Evolutionary conservation across 805 yeast genomes (phyloP).

Genomic region (Metschnikowia cerradonensis): DNA sequence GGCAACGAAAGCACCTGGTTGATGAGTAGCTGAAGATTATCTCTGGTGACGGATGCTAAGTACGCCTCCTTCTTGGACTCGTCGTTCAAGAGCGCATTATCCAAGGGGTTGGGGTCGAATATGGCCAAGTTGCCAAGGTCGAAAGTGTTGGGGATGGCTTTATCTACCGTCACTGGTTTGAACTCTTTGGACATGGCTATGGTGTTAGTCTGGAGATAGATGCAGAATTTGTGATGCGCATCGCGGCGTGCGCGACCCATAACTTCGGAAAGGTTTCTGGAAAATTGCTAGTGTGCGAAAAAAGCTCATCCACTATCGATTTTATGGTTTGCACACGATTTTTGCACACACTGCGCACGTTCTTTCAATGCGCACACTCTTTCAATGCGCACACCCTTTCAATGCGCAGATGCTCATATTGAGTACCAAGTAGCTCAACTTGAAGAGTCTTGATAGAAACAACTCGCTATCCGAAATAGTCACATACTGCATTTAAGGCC

Average conservation of each 20-base stretch:
- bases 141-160: conserved; percentile 81
- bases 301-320: too few relatives aligned
- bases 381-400: too few relatives aligned
- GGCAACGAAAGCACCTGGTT: conserved; percentile 91
- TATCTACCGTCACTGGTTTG: conserved; percentile 84
- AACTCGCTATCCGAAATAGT: too few relatives aligned
- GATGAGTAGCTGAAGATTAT: conserved; percentile 84
- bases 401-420: too few relatives aligned
- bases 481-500: too few relatives aligned
- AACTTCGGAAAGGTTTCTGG: too few relatives aligned
- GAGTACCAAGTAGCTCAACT: too few relatives aligned
- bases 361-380: too few relatives aligned
- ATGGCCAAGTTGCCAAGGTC: conserved; percentile 90
- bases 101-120: conserved; percentile 86
- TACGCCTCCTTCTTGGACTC: conserved; percentile 57
- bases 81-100: conserved; percentile 53
- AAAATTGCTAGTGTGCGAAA: too few relatives aligned
- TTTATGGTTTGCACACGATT: too few relatives aligned
- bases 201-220: neutral
- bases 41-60: conserved; percentile 69
- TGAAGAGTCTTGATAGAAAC: too few relatives aligned
- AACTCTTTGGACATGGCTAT: conserved; percentile 22
- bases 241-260: conserved; percentile 10
- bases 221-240: conserved; percentile 15
- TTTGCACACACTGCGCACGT: too few relatives aligned